These are phyloP conservation scores for Malus sieversii DNA, from an alignment of 306 rosid genomes.

Conservation along the genomic window DNA sequence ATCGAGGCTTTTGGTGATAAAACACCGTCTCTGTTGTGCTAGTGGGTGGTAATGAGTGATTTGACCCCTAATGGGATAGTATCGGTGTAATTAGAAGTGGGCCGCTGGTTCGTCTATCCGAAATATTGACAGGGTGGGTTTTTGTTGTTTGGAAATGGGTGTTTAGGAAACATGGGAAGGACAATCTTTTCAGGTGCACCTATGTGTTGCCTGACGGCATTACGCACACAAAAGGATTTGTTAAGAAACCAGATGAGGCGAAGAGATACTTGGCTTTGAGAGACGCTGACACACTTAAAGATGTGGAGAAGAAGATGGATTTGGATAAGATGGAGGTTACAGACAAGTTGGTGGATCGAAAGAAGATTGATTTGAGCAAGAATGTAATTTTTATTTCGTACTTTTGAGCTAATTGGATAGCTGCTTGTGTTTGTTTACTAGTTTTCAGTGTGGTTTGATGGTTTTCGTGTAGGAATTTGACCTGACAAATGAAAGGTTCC, in stretches of 20 bases:
- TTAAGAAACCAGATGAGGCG: constrained; percentile 68
- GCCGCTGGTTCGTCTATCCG: neutral
- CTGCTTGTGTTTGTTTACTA: neutral
- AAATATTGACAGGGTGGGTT: neutral
- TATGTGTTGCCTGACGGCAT: constrained; percentile 93
- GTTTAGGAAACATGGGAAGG: constrained; percentile 52
- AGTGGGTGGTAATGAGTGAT: neutral
- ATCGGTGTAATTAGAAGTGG: neutral
- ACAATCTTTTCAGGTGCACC: constrained; percentile 63
- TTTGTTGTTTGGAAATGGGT: neutral
- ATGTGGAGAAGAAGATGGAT: constrained; percentile 18
- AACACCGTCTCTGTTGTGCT: neutral
- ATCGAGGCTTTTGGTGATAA: neutral
- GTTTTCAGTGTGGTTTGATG: constrained; percentile 1
- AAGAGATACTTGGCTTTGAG: constrained; percentile 39
- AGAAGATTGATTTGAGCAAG: constrained; percentile 63
- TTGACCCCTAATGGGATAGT: too few species aligned
- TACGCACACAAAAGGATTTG: constrained; percentile 61
- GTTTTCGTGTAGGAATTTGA: constrained; percentile 63
- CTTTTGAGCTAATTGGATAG: neutral
- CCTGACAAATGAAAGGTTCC: constrained; percentile 90
- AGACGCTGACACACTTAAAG: constrained; percentile 20
- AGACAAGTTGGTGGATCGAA: constrained; percentile 36
- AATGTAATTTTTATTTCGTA: constrained; percentile 33
- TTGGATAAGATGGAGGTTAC: constrained; percentile 20